Conservation (phyloP, 257 asterid genomes). For the Scutellaria minor region DNA sequence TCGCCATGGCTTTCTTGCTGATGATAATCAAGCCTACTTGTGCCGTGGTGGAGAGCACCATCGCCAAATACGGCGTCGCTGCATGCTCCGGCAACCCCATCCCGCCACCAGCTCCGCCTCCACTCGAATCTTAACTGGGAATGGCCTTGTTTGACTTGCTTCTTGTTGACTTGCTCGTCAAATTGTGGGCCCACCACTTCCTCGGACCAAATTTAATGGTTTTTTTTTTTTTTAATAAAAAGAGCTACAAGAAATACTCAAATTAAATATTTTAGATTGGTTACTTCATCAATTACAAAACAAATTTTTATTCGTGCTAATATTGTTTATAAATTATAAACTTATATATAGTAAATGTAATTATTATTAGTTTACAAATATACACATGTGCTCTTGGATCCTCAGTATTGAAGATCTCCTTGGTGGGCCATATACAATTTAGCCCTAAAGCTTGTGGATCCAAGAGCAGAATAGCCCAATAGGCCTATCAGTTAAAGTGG, state of each 20-base stretch:
- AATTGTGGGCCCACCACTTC: not conserved
- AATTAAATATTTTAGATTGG: too few species aligned
- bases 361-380: too few species aligned
- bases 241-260: too few species aligned
- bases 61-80: conserved; percentile 71
- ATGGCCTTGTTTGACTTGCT: not conserved
- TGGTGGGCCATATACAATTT: too few species aligned
- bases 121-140: not conserved
- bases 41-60: conserved; percentile 64
- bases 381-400: too few species aligned
- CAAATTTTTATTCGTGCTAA: too few species aligned
- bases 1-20: conserved; percentile 76
- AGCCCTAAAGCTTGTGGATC: not conserved
- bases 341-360: too few species aligned
- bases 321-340: too few species aligned
- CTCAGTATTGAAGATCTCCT: too few species aligned
- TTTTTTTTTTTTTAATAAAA: too few species aligned
- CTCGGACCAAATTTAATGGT: too few species aligned
- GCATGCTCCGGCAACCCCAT: conserved; percentile 49
- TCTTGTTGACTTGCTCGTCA: not conserved
- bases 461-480: not conserved
- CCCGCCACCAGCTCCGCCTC: conserved; percentile 19
- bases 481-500: not conserved
- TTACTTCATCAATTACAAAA: too few species aligned
- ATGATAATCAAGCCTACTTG: conserved; percentile 79